Base-by-base conservation (phyloP, 23 red algal species). In the Gracilaria caudata region DNA sequence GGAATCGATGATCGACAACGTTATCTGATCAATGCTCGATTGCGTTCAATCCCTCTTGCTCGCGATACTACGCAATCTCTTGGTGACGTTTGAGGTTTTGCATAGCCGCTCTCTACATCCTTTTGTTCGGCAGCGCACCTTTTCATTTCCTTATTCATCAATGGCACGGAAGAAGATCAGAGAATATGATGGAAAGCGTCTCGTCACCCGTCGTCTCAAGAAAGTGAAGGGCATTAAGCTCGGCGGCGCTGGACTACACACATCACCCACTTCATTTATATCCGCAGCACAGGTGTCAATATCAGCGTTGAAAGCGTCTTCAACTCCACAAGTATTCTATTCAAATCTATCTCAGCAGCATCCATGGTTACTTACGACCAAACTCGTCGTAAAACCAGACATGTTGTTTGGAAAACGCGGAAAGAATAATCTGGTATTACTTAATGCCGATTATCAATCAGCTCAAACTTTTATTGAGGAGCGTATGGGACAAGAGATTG, bases 101-200 rank as follows among this genome's bases (percentile, higher is more conserved):
- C 49, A 53, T 53, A 7, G 19, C 8, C 19, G 57, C 26, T 25
- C 26, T 30, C 57, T 29, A 61, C 57, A 30, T 29, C 30, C 40
- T 25, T 75, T 13, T 21, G 70, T 24, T 32, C 38, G 24, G 38
- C 20, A 19, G 1, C 70, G 25, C 70, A 14, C 25, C 19, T 0
- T 32, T 75, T 10, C 70, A 49, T 13, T 21, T 23, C 26, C 4
- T 34, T 19, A 38, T 0, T 75, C 35, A 75, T 43, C 51, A 49
- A 98, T 99, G 97, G 97, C 97, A 44, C 79, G 97, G 20, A 99
- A 99, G 77, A 99, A 99, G 80, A 90, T 99, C 80, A 74, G 97
- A 49, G 97, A 99, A 55, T 95, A 94, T 57, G 93, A 95, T 17
- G 97, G 86, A 54, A 99, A 99, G 72, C 89, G 90, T 17, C 71